Base-by-base conservation (phyloP, 2,329 filamentous ascomycete genomes). In the Penicillium olsonii region DNA sequence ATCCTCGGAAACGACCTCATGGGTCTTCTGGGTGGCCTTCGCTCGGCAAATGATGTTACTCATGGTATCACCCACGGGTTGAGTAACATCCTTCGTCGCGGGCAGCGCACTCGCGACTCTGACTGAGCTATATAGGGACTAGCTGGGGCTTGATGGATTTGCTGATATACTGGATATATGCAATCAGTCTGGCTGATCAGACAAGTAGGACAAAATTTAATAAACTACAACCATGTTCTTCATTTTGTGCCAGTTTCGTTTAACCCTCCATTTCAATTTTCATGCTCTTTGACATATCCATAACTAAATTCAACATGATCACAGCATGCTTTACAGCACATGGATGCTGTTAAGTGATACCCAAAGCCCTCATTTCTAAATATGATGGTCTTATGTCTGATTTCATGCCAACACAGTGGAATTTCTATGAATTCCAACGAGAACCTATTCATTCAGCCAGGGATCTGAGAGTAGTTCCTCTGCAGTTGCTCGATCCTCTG, bases 1-100 rank as follows among this genome's bases (percentile, higher is more conserved):
- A 18, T 48, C n/a, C 22, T 48, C 18, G 39, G 34, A 6, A 48
- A 27, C 17, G 35, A 52, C 14, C 39, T 52, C 5, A 15, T 52
- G 6, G n/a, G 29, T 11, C 24, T 52, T 5, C 34, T 52, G 9
- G 15, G 15, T 29, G 39, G 44, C 14, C 26, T 52, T 5, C 45
- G 49, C 2, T 8, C 34, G 3, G 49, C 45, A 8, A 52, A 52
- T 19, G 6, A 20, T 6, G 7, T 24, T 12, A 27, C 22, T 14
- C 8, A 27, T 8, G 17, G 29, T 12, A 2, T 40, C n/a, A 22
- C 27, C 8, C 20, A 48, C n/a, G n/a, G 17, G 12, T 22, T 37
- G 3, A 19, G 11, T 8, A 26, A 40, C 0, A 22, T 18, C 11
- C 48, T 47, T 19, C 19, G 37, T 17, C 37, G 15, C 15, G 29